Conservation (phyloP, 2,329 filamentous ascomycete species). For the Elsinoe fawcettii region DNA sequence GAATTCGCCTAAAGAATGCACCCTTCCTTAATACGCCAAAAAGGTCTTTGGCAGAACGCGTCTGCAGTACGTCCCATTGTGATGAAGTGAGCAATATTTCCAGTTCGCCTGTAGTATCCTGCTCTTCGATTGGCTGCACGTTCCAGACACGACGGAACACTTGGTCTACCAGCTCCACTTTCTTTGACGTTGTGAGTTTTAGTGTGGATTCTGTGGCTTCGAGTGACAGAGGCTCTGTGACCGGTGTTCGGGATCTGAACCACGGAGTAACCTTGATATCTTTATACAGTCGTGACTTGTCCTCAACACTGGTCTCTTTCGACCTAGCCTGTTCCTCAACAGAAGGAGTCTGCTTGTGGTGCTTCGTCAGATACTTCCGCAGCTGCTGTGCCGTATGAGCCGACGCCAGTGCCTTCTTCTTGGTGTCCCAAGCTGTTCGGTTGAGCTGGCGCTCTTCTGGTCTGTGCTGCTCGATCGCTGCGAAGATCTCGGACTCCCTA, state of each 20-base stretch:
- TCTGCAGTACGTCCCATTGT: slow-evolving; percentile 17
- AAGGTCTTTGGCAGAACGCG: slow-evolving; percentile 9
- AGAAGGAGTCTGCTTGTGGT: background rate
- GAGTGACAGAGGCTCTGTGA: background rate
- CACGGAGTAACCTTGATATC: background rate
- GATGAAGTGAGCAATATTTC: slow-evolving; percentile 14
- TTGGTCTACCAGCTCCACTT: slow-evolving; percentile 1
- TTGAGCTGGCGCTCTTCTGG: background rate
- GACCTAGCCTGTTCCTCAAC: background rate
- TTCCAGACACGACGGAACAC: slow-evolving; percentile 16
- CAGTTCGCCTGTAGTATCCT: slow-evolving; percentile 12
- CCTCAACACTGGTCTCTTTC: background rate
- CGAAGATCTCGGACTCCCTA: slow-evolving; percentile 1
- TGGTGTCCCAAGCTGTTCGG: background rate
- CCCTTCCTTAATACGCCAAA: slow-evolving; percentile 4
- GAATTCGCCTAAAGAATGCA: slow-evolving; percentile 16
- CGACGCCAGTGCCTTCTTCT: background rate
- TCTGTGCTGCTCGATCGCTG: slow-evolving; percentile 9
- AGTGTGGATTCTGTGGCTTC: background rate
- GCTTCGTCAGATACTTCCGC: background rate
- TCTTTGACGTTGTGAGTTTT: background rate
- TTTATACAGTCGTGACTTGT: background rate
- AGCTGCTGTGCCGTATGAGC: slow-evolving; percentile 5
- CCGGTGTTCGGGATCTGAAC: background rate
- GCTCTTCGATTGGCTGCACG: slow-evolving; percentile 15